Evolutionary conservation across 2,329 filamentous ascomycete genomes (phyloP).

Genomic region (Pezizomycotina sp.): DNA sequence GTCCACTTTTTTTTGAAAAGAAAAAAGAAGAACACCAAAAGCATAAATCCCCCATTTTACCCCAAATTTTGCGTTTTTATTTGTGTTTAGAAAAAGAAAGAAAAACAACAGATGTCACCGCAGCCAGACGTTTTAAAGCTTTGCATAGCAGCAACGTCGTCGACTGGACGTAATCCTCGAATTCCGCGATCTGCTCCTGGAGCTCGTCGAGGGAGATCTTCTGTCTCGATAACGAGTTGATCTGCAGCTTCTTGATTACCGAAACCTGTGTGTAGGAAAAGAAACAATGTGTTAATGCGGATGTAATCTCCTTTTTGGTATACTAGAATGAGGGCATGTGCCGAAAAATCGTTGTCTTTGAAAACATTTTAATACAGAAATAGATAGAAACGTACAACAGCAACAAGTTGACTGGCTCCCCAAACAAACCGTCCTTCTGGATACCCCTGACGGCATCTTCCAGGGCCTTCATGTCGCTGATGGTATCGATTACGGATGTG

Average conservation of each 20-base stretch:
- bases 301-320: too few species aligned
- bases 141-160: conserved; percentile 75
- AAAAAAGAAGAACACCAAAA: neutral
- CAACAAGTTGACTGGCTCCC: conserved; percentile 77
- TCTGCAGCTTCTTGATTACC: conserved; percentile 99
- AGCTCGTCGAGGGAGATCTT: conserved; percentile 81
- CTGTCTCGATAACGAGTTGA: conserved; percentile 96
- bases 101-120: conserved; percentile 27
- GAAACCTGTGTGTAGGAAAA: conserved; percentile 40
- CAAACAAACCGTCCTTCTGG: conserved; percentile 82
- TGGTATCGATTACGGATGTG: conserved; percentile 56
- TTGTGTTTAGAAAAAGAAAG: neutral
- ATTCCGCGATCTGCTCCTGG: conserved; percentile 64
- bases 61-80: conserved; percentile 5
- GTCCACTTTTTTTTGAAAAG: too few species aligned
- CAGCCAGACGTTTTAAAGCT: conserved; percentile 47
- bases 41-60: conserved; percentile 2
- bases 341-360: too few species aligned
- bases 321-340: too few species aligned
- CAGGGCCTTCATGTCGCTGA: conserved; percentile 76
- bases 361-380: too few species aligned
- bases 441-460: conserved; percentile 68
- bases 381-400: too few species aligned
- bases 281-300: too few species aligned
- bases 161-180: conserved; percentile 94